Percentiles rank a stretch among this genome's conserved stretches.
Evolutionary conservation across 768 basidiomycete genomes (phyloP).

Genomic region (Tulasnella sp.): DNA sequence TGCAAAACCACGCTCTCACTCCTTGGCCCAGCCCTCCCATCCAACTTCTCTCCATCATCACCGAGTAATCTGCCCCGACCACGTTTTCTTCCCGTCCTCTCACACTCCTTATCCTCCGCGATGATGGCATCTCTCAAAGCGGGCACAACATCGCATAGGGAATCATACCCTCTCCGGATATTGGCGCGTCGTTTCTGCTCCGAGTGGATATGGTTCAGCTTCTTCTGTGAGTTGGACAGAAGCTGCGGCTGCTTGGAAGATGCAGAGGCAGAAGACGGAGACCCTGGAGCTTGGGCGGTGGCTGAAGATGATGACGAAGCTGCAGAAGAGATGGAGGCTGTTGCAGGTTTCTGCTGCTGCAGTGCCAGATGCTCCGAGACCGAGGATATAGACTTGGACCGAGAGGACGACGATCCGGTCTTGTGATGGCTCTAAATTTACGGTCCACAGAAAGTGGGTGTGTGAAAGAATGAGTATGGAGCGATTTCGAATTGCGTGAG

Average conservation of each 20-base stretch:
- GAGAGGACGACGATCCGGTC: neutral
- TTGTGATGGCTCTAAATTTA: too few species aligned
- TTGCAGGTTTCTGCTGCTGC: conserved; percentile 20
- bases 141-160: conserved; percentile 74
- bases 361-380: neutral
- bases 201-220: conserved; percentile 86
- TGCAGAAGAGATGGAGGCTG: conserved; percentile 20
- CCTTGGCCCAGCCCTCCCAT: conserved; percentile 78
- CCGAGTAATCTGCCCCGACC: conserved; percentile 13
- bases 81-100: conserved; percentile 20
- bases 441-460: too few species aligned
- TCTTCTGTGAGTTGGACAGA: conserved; percentile 75
- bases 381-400: neutral
- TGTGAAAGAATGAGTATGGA: too few species aligned
- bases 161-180: conserved; percentile 80
- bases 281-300: conserved; percentile 17
- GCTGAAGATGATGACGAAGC: conserved; percentile 12
- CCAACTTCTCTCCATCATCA: conserved; percentile 50
- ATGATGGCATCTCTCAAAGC: conserved; percentile 68
- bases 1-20: conserved; percentile 84
- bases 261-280: neutral
- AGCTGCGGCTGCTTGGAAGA: conserved; percentile 31
- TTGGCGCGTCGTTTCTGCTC: conserved; percentile 92
- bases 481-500: too few species aligned
- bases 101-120: conserved; percentile 50